phyloP scores from a whole-genome alignment of 345 rosid species.

The Limnanthes douglasii region DNA sequence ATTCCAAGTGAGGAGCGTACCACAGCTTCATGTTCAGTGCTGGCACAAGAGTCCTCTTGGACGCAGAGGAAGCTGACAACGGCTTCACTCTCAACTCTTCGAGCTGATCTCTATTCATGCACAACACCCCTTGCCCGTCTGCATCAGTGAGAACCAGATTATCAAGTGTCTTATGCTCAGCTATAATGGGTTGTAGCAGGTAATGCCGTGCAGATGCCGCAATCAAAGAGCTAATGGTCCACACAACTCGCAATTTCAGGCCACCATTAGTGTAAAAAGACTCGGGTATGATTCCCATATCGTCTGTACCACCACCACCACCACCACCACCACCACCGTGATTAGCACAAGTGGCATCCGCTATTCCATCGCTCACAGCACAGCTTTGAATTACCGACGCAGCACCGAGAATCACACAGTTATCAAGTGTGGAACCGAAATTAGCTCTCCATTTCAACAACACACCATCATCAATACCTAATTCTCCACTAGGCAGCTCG shows the following conservation, averaged over 20 bases:
- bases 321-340: conserved; percentile 1
- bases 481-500: conserved; percentile 81
- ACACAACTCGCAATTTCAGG: conserved; percentile 81
- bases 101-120: conserved; percentile 79
- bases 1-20: conserved; percentile 79
- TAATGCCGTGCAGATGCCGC: conserved; percentile 96
- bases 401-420: conserved; percentile 89
- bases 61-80: conserved; percentile 79
- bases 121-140: conserved; percentile 82
- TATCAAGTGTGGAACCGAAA: conserved; percentile 89
- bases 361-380: conserved; percentile 9
- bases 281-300: conserved; percentile 82
- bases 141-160: conserved; percentile 66
- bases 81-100: conserved; percentile 94
- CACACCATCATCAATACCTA: conserved; percentile 78
- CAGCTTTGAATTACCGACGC: conserved; percentile 29
- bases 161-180: conserved; percentile 77
- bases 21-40: conserved; percentile 93
- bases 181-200: conserved; percentile 77
- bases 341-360: conserved; percentile 2
- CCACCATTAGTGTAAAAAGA: conserved; percentile 93
- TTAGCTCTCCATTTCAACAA: conserved; percentile 84
- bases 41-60: conserved; percentile 91
- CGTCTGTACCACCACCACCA: conserved; percentile 22
- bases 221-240: conserved; percentile 92